These are phyloP conservation scores for Ceratocystis ficicola DNA, from an alignment of 2,329 filamentous ascomycete species.

Conservation along the genomic window DNA sequence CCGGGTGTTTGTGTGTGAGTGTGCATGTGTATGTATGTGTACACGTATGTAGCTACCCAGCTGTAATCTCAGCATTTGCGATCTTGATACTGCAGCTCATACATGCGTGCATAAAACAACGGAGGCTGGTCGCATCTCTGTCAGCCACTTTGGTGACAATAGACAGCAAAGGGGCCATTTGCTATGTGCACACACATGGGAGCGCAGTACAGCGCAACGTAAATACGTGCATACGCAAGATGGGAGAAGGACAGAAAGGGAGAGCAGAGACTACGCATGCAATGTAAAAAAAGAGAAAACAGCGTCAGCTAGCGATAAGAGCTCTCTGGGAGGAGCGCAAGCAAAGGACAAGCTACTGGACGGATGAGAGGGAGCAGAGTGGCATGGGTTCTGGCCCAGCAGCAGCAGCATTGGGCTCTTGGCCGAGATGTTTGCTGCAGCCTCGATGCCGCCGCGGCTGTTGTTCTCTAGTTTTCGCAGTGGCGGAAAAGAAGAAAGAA, in stretches of 20 bases:
- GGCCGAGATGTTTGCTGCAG: too few relatives aligned
- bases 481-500: too few relatives aligned
- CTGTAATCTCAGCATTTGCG: not conserved
- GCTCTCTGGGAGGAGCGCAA: not conserved
- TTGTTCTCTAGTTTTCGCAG: too few relatives aligned
- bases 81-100: not conserved
- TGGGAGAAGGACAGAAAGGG: not conserved
- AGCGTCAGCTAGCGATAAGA: not conserved
- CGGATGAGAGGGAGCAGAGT: too few relatives aligned
- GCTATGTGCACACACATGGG: not conserved
- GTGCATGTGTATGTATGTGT: not conserved
- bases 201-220: not conserved
- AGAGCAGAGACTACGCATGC: not conserved
- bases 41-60: not conserved
- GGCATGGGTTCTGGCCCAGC: too few relatives aligned
- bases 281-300: not conserved
- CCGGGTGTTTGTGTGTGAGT: too few relatives aligned
- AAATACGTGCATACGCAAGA: not conserved
- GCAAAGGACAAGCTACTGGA: not conserved
- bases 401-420: too few relatives aligned
- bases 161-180: too few relatives aligned
- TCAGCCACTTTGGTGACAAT: too few relatives aligned
- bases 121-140: too few relatives aligned
- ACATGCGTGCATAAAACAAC: not conserved
- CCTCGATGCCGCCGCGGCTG: too few relatives aligned